Evolutionary conservation across 495 filamentous ascomycete species (phyloP).

Genomic region (Daldinia bambusicola): DNA sequence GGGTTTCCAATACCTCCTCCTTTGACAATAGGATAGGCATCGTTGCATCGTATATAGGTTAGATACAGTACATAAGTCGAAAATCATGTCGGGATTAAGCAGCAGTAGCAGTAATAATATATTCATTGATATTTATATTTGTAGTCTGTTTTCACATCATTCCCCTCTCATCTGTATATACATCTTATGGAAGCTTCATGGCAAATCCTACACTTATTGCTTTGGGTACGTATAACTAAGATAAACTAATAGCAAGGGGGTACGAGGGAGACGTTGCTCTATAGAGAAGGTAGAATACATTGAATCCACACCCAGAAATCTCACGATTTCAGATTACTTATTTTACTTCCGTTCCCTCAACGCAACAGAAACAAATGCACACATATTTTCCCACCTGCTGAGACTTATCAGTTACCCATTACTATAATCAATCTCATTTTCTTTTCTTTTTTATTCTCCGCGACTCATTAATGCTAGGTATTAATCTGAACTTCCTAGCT

Average conservation of each 20-base stretch:
- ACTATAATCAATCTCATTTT: neutral
- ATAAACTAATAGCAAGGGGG: too few species aligned
- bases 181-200: too few species aligned
- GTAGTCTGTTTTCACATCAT: neutral
- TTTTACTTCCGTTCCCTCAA: neutral
- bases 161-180: too few species aligned
- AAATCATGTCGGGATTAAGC: neutral
- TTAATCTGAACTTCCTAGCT: slow-evolving; percentile 1
- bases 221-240: too few species aligned
- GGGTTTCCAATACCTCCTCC: neutral
- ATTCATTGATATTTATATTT: neutral
- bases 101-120: neutral
- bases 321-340: neutral
- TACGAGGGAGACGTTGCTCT: neutral
- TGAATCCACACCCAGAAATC: neutral
- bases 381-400: neutral
- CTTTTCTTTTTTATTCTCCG: too few species aligned
- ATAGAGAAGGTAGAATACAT: neutral
- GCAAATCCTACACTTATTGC: too few species aligned
- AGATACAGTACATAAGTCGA: neutral
- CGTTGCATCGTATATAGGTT: slow-evolving; percentile 1
- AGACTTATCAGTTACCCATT: neutral
- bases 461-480: slow-evolving; percentile 2
- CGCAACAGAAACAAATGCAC: neutral
- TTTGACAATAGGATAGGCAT: neutral